Conservation (phyloP, 176 grass and related monocot species). For the Alloteropsis semialata region DNA sequence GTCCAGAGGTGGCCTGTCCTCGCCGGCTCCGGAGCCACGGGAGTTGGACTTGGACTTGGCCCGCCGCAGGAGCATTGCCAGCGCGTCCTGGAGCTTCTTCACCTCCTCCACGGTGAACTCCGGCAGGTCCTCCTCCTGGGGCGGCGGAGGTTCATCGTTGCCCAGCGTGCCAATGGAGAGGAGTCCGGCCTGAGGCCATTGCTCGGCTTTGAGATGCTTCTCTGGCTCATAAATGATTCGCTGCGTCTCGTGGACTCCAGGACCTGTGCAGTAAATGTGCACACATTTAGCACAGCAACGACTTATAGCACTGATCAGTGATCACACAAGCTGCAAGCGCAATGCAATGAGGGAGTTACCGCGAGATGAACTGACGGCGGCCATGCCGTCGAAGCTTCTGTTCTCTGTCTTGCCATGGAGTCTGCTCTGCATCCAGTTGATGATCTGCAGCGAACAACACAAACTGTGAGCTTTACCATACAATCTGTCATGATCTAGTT, state of each 20-base stretch:
- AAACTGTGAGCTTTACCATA: neutral
- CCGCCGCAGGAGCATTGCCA: slow-evolving; percentile 48
- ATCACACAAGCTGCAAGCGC: neutral
- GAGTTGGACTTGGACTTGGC: slow-evolving; percentile 47
- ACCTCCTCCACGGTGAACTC: slow-evolving; percentile 83
- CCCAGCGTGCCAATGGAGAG: slow-evolving; percentile 79
- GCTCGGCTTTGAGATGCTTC: slow-evolving; percentile 2
- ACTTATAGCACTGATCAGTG: neutral
- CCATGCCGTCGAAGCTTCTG: slow-evolving; percentile 14
- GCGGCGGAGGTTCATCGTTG: neutral
- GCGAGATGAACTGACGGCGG: neutral
- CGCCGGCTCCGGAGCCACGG: neutral
- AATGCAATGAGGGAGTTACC: neutral
- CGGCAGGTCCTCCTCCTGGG: slow-evolving; percentile 37
- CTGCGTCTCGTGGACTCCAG: neutral
- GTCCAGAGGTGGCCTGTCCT: slow-evolving; percentile 54
- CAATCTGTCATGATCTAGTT: neutral
- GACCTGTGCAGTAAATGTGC: neutral
- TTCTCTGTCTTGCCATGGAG: slow-evolving; percentile 46
- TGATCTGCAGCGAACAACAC: slow-evolving; percentile 50
- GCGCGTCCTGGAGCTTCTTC: slow-evolving; percentile 65
- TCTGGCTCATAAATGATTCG: slow-evolving; percentile 25
- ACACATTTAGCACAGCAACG: neutral
- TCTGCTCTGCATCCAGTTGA: slow-evolving; percentile 75
- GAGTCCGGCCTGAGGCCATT: slow-evolving; percentile 21